Conservation (phyloP, 805 yeast species). For the Komagataella pseudopastoris region DNA sequence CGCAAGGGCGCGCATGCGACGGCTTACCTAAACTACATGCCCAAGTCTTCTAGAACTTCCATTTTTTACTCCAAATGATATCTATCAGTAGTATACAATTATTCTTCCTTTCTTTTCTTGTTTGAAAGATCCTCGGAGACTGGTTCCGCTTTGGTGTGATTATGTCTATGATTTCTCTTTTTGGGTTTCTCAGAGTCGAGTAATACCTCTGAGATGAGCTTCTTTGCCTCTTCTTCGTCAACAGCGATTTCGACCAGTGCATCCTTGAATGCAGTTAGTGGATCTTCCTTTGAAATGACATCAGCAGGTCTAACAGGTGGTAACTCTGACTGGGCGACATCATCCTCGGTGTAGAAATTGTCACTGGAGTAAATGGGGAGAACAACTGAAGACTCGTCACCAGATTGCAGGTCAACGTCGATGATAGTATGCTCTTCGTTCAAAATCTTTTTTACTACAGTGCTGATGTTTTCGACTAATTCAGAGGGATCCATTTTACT, state of each 20-base stretch:
- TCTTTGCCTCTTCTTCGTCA: slow-evolving; percentile 53
- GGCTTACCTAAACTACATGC: not conserved
- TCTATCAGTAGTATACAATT: not conserved
- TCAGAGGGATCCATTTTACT: slow-evolving; percentile 29
- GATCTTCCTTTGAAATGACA: slow-evolving; percentile 21
- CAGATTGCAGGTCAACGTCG: slow-evolving; percentile 50
- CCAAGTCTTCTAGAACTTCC: not conserved
- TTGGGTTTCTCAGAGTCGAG: not conserved
- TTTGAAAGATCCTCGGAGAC: slow-evolving; percentile 1
- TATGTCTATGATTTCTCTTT: not conserved
- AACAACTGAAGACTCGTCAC: slow-evolving; percentile 48
- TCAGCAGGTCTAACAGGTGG: slow-evolving; percentile 11
- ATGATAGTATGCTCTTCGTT: slow-evolving; percentile 26
- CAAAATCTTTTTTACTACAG: slow-evolving; percentile 33
- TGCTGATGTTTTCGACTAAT: slow-evolving; percentile 45
- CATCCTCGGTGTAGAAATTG: slow-evolving; percentile 34
- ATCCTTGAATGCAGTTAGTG: slow-evolving; percentile 50
- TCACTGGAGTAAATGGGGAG: slow-evolving; percentile 72
- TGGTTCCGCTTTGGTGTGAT: not conserved
- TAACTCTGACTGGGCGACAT: slow-evolving; percentile 23
- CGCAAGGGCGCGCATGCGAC: not conserved
- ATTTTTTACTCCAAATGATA: not conserved
- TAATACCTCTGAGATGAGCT: slow-evolving; percentile 23
- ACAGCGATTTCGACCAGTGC: slow-evolving; percentile 75
- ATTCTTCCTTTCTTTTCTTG: not conserved